Evolutionary conservation across 2,329 filamentous ascomycete species (phyloP), one percentile per base, ranked within the genome.

Genomic region (Colletotrichum cordylinicola): DNA sequence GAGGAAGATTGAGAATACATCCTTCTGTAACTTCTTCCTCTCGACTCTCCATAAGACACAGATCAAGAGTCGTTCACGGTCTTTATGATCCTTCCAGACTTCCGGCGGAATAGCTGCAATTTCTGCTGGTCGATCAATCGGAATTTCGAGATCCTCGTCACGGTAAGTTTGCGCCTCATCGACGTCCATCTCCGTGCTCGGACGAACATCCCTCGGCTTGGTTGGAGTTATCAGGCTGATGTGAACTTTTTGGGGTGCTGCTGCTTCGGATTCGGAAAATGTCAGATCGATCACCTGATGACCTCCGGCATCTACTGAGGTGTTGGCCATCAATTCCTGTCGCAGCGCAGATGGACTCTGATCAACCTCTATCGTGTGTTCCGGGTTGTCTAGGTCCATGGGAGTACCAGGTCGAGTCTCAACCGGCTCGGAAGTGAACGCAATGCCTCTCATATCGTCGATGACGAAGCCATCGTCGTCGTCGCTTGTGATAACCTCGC

Each of bases 381-480:
- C 56, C 7, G 43, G 43, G 33, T 66, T 18, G 18, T 76, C 74
- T n/a, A 74, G 21, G n/a, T 69, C 48, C 74, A 74, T 76, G 8
- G 70, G 64, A n/a, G 37, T 52, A 21, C 16, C 35, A 29, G 39
- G 48, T 9, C 48, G 70, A 31, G 43, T 4, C 29, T 37, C 48
- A n/a, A 6, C 18, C 15, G 48, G 43, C n/a, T 56, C 70, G 4
- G 58, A 39, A n/a, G 43, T 35, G 43, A 16, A 24, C 13, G 29
- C 27, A 39, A 29, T 35, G 33, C 58, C 58, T 24, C 56, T 52
- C 58, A 31, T 66, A 18, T 75, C 84, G 21, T 85, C 79, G 33
- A 91, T 85, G 62, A 94, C 82, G 75, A 93, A 92, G 6, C 85
- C 83, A 10, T 86, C 85, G 29, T 88, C 88, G 29, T 24, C 88